Base-by-base conservation (phyloP, 2,329 filamentous ascomycete species). In the Lachnellula cervina region DNA sequence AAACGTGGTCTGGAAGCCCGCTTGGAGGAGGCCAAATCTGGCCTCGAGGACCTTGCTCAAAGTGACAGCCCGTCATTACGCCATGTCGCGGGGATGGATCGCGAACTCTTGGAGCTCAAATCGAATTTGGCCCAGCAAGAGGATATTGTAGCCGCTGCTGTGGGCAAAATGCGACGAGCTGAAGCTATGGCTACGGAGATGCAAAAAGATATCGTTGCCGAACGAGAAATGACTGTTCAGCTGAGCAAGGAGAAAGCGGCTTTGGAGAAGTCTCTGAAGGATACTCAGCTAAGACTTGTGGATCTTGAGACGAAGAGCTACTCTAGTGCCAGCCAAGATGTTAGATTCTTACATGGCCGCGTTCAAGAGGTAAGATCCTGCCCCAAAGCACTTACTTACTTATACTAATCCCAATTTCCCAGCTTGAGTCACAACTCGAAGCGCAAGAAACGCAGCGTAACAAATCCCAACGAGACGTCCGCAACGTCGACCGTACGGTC, bases 301-400 rank as follows among this genome's bases (percentile, higher is more conserved):
- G 94, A 97, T 70, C 80, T 97, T 8, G 93, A 99, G 76, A 97
- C 94, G 44, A 97, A 97, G 77, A 91, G 92, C 52, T 97, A 96
- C 74, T 94, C 92, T 19, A 95, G 87, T 62, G 89, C 89, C 23
- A 96, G 92, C 71, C 90, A 96, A 67, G 93, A 97, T 73, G 90
- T 97, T 64, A 88, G 94, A 68, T 97, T 97, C 76, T 74, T 97
- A 67, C 89, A 97, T 73, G 93, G 91, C 68, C 84, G 93, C 50
- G 90, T 99, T 62, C 91, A 97, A 76, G 93, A 97, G 81, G 92
- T 96, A 79, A 80, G 83, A 71, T 32, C 43, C n/a, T 13, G 14
- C 25, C 38, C 42, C 52, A 14, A 19, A 14, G 50, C 8, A 58
- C 52, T 64, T 46, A 56, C 51, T 56, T 51, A 60, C 70, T 70